Conservation (phyloP, 2,329 filamentous ascomycete species). For the Fusarium torulosum region DNA sequence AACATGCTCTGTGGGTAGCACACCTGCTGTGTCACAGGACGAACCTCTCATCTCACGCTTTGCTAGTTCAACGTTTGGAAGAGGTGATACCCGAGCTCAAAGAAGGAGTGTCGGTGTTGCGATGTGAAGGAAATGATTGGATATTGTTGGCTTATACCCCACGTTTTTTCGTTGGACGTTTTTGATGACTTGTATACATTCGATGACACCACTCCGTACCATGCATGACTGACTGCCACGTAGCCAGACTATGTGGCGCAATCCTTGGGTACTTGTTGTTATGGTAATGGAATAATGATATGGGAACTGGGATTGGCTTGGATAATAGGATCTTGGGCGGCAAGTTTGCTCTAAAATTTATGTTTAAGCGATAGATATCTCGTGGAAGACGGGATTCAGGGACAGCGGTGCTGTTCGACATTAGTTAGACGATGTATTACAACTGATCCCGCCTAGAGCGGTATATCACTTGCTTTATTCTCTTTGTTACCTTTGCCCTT, state of each 20-base stretch:
- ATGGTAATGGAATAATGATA: conserved; percentile 26
- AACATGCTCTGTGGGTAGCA: conserved; percentile 63
- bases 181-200: conserved; percentile 41
- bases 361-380: conserved; percentile 11
- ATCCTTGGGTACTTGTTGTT: conserved; percentile 16
- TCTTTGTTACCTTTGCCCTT: background rate
- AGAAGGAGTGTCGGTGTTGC: conserved; percentile 49
- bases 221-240: conserved; percentile 4
- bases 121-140: conserved; percentile 41
- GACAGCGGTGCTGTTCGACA: background rate
- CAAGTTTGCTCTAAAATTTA: conserved; percentile 39
- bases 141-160: conserved; percentile 36
- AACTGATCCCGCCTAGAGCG: conserved; percentile 19
- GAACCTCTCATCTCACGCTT: conserved; percentile 56
- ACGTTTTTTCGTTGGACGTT: conserved; percentile 34
- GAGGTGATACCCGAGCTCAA: conserved; percentile 33
- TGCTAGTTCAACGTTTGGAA: conserved; percentile 49
- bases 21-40: conserved; percentile 55
- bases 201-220: conserved; percentile 46
- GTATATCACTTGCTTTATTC: background rate
- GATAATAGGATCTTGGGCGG: conserved; percentile 19
- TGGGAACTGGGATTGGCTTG: conserved; percentile 5
- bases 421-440: background rate
- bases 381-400: background rate
- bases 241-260: conserved; percentile 40